These are phyloP conservation scores for Colletotrichum godetiae DNA, from an alignment of 2,329 filamentous ascomycete genomes.

Conservation along the genomic window DNA sequence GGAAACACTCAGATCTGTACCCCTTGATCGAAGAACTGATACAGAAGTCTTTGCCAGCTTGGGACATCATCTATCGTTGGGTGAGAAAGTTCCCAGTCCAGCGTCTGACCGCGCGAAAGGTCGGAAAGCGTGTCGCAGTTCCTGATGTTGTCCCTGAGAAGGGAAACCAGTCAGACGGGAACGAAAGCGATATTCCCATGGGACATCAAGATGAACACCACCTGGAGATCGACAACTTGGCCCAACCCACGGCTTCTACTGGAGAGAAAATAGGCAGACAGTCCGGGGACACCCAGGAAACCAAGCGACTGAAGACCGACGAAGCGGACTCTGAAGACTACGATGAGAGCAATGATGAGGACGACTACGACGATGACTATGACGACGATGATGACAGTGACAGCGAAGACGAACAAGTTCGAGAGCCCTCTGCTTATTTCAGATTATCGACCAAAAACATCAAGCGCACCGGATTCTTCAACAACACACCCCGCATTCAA, in stretches of 20 bases:
- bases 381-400: constrained; percentile 37
- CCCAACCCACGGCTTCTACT: not conserved
- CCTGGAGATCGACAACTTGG: not conserved
- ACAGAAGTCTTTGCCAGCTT: constrained; percentile 55
- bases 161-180: not conserved
- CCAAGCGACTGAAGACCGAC: not conserved
- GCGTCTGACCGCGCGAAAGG: not conserved
- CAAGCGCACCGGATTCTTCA: constrained; percentile 44
- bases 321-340: constrained; percentile 42
- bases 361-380: constrained; percentile 33
- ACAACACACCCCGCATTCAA: constrained; percentile 56
- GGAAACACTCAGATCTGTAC: constrained; percentile 51
- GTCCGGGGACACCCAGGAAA: not conserved
- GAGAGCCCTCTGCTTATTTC: constrained; percentile 42
- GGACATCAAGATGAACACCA: not conserved
- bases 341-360: constrained; percentile 25
- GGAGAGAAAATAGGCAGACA: not conserved
- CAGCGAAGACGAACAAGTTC: constrained; percentile 10
- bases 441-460: constrained; percentile 39
- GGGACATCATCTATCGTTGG: constrained; percentile 53
- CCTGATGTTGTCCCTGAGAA: not conserved
- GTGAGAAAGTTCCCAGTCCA: not conserved
- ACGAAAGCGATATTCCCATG: not conserved
- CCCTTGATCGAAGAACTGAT: constrained; percentile 54
- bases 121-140: not conserved